phyloP scores from a whole-genome alignment of 2,329 filamentous ascomycete genomes.

The Aspergillus sojae region DNA sequence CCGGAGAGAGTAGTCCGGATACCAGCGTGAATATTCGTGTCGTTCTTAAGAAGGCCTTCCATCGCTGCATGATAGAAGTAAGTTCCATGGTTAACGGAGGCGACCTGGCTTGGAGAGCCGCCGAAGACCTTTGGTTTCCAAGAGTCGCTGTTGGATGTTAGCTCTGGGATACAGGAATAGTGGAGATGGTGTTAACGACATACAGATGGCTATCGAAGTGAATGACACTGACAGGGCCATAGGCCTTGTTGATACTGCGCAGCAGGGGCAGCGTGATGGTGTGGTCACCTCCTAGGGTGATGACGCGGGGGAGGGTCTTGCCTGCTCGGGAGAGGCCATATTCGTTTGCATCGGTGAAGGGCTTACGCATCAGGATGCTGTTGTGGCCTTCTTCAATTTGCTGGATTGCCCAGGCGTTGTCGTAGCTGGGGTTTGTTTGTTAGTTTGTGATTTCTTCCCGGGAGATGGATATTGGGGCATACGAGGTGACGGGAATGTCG shows the following conservation, averaged over 20 bases:
- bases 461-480: conserved; percentile 37
- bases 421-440: conserved; percentile 59
- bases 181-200: conserved; percentile 9
- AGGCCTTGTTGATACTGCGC: conserved; percentile 64
- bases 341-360: conserved; percentile 68
- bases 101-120: conserved; percentile 73
- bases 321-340: conserved; percentile 70
- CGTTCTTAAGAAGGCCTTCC: conserved; percentile 28
- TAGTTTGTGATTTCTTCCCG: neutral
- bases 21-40: conserved; percentile 28
- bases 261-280: conserved; percentile 54
- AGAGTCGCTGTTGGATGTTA: conserved; percentile 43
- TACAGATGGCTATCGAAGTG: conserved; percentile 65
- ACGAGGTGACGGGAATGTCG: conserved; percentile 84
- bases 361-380: conserved; percentile 69
- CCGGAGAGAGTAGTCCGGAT: conserved; percentile 28
- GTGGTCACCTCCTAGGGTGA: conserved; percentile 65
- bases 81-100: conserved; percentile 28
- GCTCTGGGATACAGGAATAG: neutral
- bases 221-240: conserved; percentile 67
- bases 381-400: conserved; percentile 88
- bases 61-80: conserved; percentile 31
- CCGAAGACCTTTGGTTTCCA: conserved; percentile 88
- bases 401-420: conserved; percentile 77
- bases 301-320: conserved; percentile 76